Evolutionary conservation across 257 asterid genomes (phyloP), one percentile per base, ranked within the genome.

Genomic region (Nicotiana undulata): DNA sequence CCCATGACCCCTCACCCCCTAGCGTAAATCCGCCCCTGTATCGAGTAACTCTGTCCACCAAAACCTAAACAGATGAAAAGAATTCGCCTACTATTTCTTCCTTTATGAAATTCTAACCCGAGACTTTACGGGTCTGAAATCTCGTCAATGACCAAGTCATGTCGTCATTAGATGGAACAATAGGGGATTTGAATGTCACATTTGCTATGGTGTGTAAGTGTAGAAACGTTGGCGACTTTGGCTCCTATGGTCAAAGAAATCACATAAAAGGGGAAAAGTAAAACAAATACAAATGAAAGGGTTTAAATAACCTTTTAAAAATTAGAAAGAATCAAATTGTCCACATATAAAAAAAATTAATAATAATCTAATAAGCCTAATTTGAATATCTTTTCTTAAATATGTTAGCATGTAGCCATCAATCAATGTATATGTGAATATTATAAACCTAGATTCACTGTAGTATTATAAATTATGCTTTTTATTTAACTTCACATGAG

Each of bases 401-500:
- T 44, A 66, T 49, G 81, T 28, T 76, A 52, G 29, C 61, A 63
- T 6, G 72, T 65, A 76, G 61, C 72, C 37, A 76, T 64, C 70
- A 76, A 63, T 22, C 68, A 51, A 24, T 26, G 46, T 8, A 40
- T 70, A 46, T 11, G 11, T 10, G 32, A 40, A 20, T 40, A 40
- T 68, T 68, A 68, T 68, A 34, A 66, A 66, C 12, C 51, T 28
- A 66, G 29, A 29, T 18, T 66, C 28, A 66, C 52, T 34, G 34
- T 32, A 31, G 49, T 16, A 28, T 64, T 3, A 16, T 15, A 63
- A 63, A 29, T 15, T 8, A 13, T 46, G n/a, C 37, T 68, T 34
- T 18, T 3, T 17, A 7, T 68, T 49, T 49, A 24, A 5, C n/a
- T 74, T 74, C 6, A 11, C 24, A 40, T 6, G 46, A n/a, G n/a